phyloP scores from a whole-genome alignment of 768 basidiomycete species.

The Podaxis pistillaris region DNA sequence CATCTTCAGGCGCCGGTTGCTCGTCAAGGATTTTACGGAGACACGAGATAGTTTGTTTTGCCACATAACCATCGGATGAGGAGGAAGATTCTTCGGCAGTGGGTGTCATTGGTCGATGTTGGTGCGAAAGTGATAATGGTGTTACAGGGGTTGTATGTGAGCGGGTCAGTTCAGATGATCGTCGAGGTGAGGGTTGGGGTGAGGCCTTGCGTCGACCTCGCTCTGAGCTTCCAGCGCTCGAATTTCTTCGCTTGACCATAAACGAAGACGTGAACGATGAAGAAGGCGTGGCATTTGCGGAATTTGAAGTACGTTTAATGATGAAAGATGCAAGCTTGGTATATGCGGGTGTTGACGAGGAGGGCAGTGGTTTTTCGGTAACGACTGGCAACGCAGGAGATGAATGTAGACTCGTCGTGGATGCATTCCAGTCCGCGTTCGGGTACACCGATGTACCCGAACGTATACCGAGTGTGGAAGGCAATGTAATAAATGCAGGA shows the following conservation, averaged over 20 bases:
- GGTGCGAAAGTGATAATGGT: conserved; percentile 9
- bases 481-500: conserved; percentile 51
- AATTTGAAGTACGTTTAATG: conserved; percentile 21
- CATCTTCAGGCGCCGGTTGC: conserved; percentile 33
- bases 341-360: conserved; percentile 52
- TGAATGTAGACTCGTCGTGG: conserved; percentile 27
- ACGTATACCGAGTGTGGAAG: conserved; percentile 70
- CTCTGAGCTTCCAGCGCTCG: conserved; percentile 10
- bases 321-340: conserved; percentile 60
- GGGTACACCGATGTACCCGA: conserved; percentile 26
- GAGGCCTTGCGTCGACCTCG: conserved; percentile 4
- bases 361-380: conserved; percentile 38
- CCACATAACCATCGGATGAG: conserved; percentile 51
- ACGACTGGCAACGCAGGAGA: conserved; percentile 27
- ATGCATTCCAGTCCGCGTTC: conserved; percentile 20
- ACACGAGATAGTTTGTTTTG: conserved; percentile 62
- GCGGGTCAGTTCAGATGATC: not conserved
- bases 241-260: conserved; percentile 12
- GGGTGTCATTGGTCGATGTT: conserved; percentile 47
- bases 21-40: conserved; percentile 71
- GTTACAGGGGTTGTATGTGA: not conserved
- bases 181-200: conserved; percentile 3
- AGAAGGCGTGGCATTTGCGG: conserved; percentile 33
- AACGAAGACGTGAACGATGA: conserved; percentile 31
- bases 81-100: conserved; percentile 60